Evolutionary conservation across 1,284 basidiomycete species (phyloP), one percentile per base, ranked within the genome.

Genomic region (Cryptococcus sp.): DNA sequence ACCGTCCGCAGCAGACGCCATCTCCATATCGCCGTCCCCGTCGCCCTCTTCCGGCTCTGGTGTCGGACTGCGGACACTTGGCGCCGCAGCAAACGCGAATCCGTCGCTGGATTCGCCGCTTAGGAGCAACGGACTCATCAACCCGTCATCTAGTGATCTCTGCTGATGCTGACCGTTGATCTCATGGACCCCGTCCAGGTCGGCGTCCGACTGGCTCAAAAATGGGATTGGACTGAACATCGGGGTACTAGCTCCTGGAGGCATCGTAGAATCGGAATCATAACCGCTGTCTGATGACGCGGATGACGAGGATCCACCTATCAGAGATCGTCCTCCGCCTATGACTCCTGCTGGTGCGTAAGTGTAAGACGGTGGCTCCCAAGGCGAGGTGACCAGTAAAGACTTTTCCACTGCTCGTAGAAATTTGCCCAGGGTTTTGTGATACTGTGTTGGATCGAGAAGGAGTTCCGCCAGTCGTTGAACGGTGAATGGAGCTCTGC

Each of bases 401-500:
- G 88, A 83, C 71, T 90, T 90, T 69, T 94, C 90, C 13, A 96
- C 80, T 0, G 93, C 93, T 11, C 93, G 89, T 22, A 95, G 83
- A 75, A 93, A 96, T 79, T 96, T 96, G 48, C 93, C 91, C 5
- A 91, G 79, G 25, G 84, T 84, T 44, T 82, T 86, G 81, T 96
- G 94, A 65, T 90, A 84, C 50, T 83, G 80, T 60, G 82, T 82
- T 3, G 93, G 92, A 38, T 84, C 77, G 7, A 88, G 66, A 47
- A 87, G 86, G n/a, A 97, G 84, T 72, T 96, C 93, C 68, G 89
- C 91, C 17, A 96, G 78, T 40, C 93, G 87, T 77, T 97, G 93
- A 53, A 96, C 88, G 4, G 93, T 95, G 78, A 96, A 97, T 3
- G 93, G 93, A 0, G 91, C 85, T 54, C 85, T 86, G 31, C 31